Evolutionary conservation across 2,329 filamentous ascomycete genomes (phyloP), one percentile per base, ranked within the genome.

Genomic region (Pseudogymnoascus sp.): DNA sequence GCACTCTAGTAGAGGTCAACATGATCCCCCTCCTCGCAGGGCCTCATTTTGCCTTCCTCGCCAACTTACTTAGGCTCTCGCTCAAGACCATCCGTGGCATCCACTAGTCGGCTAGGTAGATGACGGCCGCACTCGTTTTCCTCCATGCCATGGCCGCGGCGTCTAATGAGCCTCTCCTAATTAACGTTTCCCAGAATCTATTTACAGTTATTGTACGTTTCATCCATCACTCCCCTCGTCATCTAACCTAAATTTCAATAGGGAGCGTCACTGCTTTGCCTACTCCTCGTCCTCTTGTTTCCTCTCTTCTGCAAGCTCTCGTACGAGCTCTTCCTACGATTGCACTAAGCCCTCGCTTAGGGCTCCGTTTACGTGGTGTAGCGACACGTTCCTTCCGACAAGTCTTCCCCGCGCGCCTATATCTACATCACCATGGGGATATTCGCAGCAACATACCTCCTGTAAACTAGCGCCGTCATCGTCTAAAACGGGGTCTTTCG

Each of bases 91-190:
- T 65, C 60, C 37, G 60, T 26, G 23, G 59, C 40, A 59, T 69
- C 17, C 63, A 72, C 64, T 46, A 62, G 7, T 69, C 61, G n/a
- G 65, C 65, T 10, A 63, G 70, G 2, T 26, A 66, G 11, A 68
- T 70, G 63, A 42, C 61, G n/a, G 46, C 66, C n/a, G 42, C 64
- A 19, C 65, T 70, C 33, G 60, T 44, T 13, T 35, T 68, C 23
- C 62, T 68, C 60, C 66, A 71, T 59, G 62, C 68, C 42, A 46
- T 65, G 4, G 37, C 67, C 10, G 61, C 63, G 10, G 61, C n/a
- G 26, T 61, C 35, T 1, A 1, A 62, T 23, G 23, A 6, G 7
- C 50, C 50, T 33, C 63, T 67, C 38, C 59, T 33, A 38, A 59
- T 67, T 7, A n/a, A 62, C 37, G 29, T 66, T 21, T 44, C 62